These are phyloP conservation scores for Penicillium sp. DNA, from an alignment of 2,329 filamentous ascomycete genomes.

Conservation along the genomic window DNA sequence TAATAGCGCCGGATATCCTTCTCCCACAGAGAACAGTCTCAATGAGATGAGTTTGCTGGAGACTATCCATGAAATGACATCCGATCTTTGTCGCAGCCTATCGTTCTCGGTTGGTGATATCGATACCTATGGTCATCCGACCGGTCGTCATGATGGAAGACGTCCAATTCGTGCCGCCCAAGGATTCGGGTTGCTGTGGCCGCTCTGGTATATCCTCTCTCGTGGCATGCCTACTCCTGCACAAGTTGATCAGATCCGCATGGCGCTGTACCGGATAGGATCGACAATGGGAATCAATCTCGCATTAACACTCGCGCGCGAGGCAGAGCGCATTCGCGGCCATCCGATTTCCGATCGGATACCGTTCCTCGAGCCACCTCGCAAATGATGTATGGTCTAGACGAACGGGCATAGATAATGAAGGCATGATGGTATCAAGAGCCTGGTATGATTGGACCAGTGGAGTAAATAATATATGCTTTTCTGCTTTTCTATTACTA, in stretches of 20 bases:
- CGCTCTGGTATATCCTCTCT: slow-evolving; percentile 34
- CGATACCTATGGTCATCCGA: slow-evolving; percentile 28
- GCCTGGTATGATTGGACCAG: too few species aligned
- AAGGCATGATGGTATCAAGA: too few species aligned
- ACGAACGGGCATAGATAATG: too few species aligned
- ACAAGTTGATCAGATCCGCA: slow-evolving; percentile 27
- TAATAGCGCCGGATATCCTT: slow-evolving; percentile 4
- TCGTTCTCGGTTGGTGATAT: slow-evolving; percentile 32
- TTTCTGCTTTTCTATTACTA: background rate
- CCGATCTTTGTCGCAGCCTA: slow-evolving; percentile 33
- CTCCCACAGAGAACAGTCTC: slow-evolving; percentile 4
- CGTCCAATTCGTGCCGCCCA: slow-evolving; percentile 29
- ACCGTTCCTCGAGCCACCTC: background rate
- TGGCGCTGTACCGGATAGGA: slow-evolving; percentile 26
- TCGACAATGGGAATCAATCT: slow-evolving; percentile 33
- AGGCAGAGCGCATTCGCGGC: slow-evolving; percentile 9
- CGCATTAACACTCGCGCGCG: slow-evolving; percentile 27
- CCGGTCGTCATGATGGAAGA: slow-evolving; percentile 9
- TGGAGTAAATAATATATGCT: background rate
- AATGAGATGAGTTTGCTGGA: slow-evolving; percentile 12
- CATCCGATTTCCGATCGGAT: background rate
- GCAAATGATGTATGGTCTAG: too few species aligned
- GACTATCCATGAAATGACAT: slow-evolving; percentile 31
- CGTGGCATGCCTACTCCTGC: slow-evolving; percentile 29
- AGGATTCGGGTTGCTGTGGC: slow-evolving; percentile 33